Conservation (phyloP, 2,329 filamentous ascomycete species). For the Talaromyces funiculosus region DNA sequence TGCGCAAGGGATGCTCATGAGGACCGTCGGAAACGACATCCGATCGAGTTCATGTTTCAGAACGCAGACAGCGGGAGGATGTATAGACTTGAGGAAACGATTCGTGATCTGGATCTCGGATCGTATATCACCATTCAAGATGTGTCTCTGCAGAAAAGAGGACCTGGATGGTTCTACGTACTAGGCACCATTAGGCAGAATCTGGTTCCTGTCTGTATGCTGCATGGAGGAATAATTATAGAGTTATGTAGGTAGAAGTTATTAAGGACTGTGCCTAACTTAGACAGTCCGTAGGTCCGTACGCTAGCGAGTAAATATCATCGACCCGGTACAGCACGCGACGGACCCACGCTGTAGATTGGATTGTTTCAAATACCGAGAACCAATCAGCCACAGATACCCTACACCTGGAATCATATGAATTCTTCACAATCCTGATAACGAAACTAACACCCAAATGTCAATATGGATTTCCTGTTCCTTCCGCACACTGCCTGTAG, state of each 20-base stretch:
- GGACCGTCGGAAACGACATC: neutral
- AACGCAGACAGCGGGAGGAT: neutral
- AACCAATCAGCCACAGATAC: neutral
- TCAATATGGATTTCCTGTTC: too few species aligned
- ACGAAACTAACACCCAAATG: too few species aligned
- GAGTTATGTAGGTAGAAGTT: too few species aligned
- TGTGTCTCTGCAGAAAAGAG: too few species aligned
- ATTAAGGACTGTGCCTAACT: neutral
- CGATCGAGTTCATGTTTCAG: neutral
- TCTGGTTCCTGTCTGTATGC: too few species aligned
- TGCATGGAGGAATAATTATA: neutral
- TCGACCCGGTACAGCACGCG: neutral
- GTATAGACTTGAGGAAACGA: neutral
- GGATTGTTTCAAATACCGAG: conserved; percentile 1
- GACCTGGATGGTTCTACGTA: too few species aligned
- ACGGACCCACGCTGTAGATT: conserved; percentile 1
- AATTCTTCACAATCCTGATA: too few species aligned
- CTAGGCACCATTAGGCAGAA: too few species aligned
- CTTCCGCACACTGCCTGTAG: too few species aligned
- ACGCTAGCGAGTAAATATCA: neutral
- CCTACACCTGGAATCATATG: too few species aligned
- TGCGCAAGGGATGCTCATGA: neutral
- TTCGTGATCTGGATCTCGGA: neutral
- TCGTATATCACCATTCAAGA: neutral
- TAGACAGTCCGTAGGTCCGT: neutral